Evolutionary conservation across 2,329 filamentous ascomycete species (phyloP).

Genomic region (Colletotrichum plurivorum): DNA sequence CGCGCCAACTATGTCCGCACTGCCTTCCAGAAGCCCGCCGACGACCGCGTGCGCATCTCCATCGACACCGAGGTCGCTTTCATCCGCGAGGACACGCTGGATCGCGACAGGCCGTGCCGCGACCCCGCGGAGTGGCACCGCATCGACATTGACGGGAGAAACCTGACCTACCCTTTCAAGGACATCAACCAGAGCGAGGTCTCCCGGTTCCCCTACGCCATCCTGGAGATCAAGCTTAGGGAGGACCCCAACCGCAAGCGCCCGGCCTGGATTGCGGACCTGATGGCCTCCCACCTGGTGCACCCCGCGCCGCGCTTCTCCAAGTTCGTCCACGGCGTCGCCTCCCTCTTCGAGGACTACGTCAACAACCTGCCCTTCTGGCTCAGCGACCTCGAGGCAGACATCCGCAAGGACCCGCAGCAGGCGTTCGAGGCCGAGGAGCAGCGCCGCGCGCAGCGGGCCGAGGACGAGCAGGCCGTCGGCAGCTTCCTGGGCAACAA

Average conservation of each 20-base stretch:
- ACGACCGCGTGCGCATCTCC: conserved; percentile 90
- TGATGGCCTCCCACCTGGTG: conserved; percentile 93
- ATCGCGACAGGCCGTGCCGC: conserved; percentile 87
- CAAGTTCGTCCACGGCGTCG: conserved; percentile 96
- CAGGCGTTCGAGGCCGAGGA: conserved; percentile 93
- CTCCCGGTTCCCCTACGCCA: conserved; percentile 88
- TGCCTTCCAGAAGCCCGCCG: conserved; percentile 95
- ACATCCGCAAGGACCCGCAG: conserved; percentile 94
- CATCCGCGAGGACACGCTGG: conserved; percentile 84
- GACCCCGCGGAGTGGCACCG: conserved; percentile 93
- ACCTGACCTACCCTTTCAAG: conserved; percentile 89
- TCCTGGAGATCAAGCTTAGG: conserved; percentile 93
- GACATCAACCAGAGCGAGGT: conserved; percentile 93
- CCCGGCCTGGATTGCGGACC: conserved; percentile 88
- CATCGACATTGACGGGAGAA: conserved; percentile 85
- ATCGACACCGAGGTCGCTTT: conserved; percentile 94
- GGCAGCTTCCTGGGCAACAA: conserved; percentile 84
- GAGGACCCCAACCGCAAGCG: conserved; percentile 76
- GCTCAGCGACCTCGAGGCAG: conserved; percentile 90
- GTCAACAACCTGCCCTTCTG: conserved; percentile 98
- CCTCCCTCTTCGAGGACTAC: conserved; percentile 92
- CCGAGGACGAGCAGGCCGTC: conserved; percentile 89
- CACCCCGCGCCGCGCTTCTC: conserved; percentile 92
- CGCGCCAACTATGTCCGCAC: conserved; percentile 95
- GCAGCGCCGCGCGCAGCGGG: conserved; percentile 82